Percentiles rank a stretch among this genome's conserved stretches.
These are phyloP conservation scores for Xylaria curta DNA, from an alignment of 495 filamentous ascomycete species.

Conservation along the genomic window DNA sequence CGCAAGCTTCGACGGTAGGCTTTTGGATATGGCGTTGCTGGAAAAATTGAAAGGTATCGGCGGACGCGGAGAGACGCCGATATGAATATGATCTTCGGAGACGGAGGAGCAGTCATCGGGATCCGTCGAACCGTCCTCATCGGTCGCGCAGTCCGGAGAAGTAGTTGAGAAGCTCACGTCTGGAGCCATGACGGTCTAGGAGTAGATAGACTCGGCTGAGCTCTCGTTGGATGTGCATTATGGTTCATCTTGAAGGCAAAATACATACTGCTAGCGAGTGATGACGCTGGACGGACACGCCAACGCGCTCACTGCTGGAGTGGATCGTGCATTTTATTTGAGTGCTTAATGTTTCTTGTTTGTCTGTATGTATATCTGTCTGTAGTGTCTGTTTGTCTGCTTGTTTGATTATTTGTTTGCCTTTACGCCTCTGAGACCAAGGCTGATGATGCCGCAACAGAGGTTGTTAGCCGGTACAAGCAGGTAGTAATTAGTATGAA, in stretches of 20 bases:
- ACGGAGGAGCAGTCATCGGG: constrained; percentile 32
- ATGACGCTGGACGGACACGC: not conserved
- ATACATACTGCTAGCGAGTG: not conserved
- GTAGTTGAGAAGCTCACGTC: constrained; percentile 36
- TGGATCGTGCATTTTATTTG: not conserved
- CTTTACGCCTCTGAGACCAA: too few relatives aligned
- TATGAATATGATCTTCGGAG: constrained; percentile 37
- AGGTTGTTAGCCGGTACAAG: not conserved
- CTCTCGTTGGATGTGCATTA: constrained; percentile 11
- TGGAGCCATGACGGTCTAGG: constrained; percentile 33
- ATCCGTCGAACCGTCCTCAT: constrained; percentile 33
- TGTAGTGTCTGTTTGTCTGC: not conserved
- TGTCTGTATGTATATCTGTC: not conserved
- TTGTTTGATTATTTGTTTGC: not conserved
- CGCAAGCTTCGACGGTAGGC: constrained; percentile 34
- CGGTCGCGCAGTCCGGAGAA: constrained; percentile 33
- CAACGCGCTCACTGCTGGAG: constrained; percentile 3
- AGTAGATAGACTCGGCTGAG: constrained; percentile 6
- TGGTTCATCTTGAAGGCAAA: constrained; percentile 19
- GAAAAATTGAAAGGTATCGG: constrained; percentile 36
- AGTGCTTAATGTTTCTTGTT: not conserved
- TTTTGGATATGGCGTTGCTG: constrained; percentile 34
- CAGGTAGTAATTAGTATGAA: not conserved
- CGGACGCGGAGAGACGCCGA: constrained; percentile 33
- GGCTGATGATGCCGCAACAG: not conserved